These are phyloP conservation scores for Clitoria ternatea DNA, from an alignment of 306 rosid genomes.

Conservation along the genomic window DNA sequence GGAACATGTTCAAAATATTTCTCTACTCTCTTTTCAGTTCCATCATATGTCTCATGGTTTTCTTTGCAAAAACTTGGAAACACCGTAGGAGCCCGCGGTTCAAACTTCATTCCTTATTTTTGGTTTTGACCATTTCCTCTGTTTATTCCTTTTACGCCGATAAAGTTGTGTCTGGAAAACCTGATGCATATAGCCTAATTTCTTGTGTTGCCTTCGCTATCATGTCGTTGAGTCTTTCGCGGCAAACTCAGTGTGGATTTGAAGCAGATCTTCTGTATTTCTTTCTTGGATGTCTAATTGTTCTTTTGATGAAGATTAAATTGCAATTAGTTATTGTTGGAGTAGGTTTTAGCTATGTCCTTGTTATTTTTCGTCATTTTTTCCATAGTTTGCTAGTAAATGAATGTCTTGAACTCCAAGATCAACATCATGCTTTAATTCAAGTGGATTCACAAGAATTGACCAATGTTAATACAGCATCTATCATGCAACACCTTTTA, in stretches of 20 bases:
- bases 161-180: constrained; percentile 4
- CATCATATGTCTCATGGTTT: not conserved
- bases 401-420: not conserved
- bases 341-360: not conserved
- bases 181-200: constrained; percentile 13
- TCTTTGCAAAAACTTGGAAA: not conserved
- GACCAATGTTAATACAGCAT: too few species aligned
- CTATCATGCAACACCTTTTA: not conserved
- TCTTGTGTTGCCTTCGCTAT: constrained; percentile 16
- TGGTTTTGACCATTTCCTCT: constrained; percentile 11
- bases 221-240: constrained; percentile 9
- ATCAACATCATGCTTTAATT: not conserved
- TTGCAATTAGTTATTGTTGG: not conserved
- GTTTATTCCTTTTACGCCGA: constrained; percentile 19
- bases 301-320: constrained; percentile 12
- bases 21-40: not conserved
- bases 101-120: constrained; percentile 1
- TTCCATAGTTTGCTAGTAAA: not conserved
- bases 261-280: constrained; percentile 10
- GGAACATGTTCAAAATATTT: not conserved
- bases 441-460: not conserved
- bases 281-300: not conserved
- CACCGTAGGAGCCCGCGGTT: not conserved
- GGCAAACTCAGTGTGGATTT: not conserved
- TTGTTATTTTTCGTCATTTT: not conserved